Evolutionary conservation across 2,329 filamentous ascomycete species (phyloP), one percentile per base, ranked within the genome.

Genomic region (Claviceps sp.): DNA sequence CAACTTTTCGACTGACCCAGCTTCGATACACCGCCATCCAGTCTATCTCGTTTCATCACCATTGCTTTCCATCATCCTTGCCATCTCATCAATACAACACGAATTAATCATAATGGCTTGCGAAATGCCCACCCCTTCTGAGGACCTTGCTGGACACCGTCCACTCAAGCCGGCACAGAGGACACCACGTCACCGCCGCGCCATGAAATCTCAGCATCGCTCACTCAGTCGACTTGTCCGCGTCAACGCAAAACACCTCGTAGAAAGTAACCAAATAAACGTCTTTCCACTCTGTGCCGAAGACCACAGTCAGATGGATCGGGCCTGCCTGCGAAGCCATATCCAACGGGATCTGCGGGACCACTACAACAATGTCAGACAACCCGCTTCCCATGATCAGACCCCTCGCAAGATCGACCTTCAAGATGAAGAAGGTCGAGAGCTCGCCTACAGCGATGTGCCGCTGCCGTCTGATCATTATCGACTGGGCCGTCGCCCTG

Each of bases 391-490:
- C 34, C 20, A 42, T 23, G 47, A 44, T 13, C 43, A 38, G 9
- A 50, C 26, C 2, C 44, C 47, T 34, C 50, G 50, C 48, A 47
- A 36, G 36, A 22, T 51, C 5, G 52, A 56, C 11, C 54, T 53
- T 40, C 61, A 62, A 54, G 56, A 59, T 8, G 20, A 43, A 17
- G 69, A 71, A 53, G 65, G 62, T 38, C 54, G 60, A 26, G 64
- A 64, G 9, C 61, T 71, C 17, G 69, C 69, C 1, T 59, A 58
- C 17, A 66, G 64, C 52, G 55, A 59, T 40, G 54, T 66, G n/a
- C 59, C 60, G n/a, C 61, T 71, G 2, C 69, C 69, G 2, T 62
- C 65, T 36, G 70, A 72, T 53, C 53, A 59, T 38, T 58, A 56
- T 14, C 61, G 62, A 14, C 62, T 66, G 26, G 54, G 54, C n/a